Evolutionary conservation across 1,284 basidiomycete genomes (phyloP).

Genomic region (Porogramme epimiltina): DNA sequence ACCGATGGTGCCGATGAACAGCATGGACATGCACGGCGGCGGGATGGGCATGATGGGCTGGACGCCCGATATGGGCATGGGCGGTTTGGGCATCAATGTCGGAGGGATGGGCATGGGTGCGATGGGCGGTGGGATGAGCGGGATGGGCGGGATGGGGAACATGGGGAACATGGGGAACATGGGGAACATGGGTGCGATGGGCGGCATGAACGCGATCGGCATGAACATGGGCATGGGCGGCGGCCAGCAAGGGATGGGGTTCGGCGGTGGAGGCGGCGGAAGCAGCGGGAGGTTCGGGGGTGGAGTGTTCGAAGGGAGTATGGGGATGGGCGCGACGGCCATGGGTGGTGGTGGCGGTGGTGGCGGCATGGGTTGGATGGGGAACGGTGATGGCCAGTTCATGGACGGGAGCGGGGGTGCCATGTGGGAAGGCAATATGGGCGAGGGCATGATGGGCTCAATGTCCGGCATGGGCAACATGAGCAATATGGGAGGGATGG

Average conservation of each 20-base stretch:
- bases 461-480: constrained; percentile 43
- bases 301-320: constrained; percentile 18
- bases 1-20: constrained; percentile 41
- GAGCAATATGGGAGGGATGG: constrained; percentile 43
- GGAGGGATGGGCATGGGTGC: constrained; percentile 21
- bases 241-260: constrained; percentile 19
- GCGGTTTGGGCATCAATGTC: constrained; percentile 26
- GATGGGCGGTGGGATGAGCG: constrained; percentile 23
- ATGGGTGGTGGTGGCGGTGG: too few relatives aligned
- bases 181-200: constrained; percentile 23
- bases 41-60: constrained; percentile 29
- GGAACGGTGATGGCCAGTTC: constrained; percentile 25
- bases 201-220: constrained; percentile 25
- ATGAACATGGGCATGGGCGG: constrained; percentile 28
- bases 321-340: constrained; percentile 31
- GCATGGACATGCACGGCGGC: constrained; percentile 25
- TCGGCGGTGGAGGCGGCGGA: constrained; percentile 25
- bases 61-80: constrained; percentile 26
- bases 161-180: constrained; percentile 21
- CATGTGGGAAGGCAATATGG: constrained; percentile 29
- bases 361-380: constrained; percentile 34
- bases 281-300: constrained; percentile 17
- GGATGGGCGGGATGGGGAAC: constrained; percentile 17
- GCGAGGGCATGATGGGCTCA: constrained; percentile 32
- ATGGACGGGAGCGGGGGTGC: constrained; percentile 22